A percentile compares a stretch with the other conserved stretches of the same genome.
Evolutionary conservation across 2,329 filamentous ascomycete genomes (phyloP).

Genomic region (Fusarium chaquense): DNA sequence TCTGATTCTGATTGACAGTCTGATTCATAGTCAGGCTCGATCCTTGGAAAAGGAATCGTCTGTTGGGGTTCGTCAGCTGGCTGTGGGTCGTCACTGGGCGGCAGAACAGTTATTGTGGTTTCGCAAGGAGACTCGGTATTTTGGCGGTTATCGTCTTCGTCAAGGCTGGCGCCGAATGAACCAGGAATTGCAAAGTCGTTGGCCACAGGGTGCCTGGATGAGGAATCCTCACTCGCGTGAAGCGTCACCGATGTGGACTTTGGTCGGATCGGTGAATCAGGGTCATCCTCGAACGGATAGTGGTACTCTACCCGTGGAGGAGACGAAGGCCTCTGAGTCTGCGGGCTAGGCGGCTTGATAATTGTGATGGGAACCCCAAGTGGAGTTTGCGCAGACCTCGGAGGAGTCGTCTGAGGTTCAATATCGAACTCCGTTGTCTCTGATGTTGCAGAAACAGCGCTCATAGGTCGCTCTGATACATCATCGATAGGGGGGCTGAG

Average conservation of each 20-base stretch:
- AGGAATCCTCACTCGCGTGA: slow-evolving; percentile 43
- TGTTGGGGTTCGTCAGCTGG: slow-evolving; percentile 28
- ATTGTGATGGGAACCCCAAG: slow-evolving; percentile 45
- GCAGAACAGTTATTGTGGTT: slow-evolving; percentile 64
- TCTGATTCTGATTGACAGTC: slow-evolving; percentile 56
- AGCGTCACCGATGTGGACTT: slow-evolving; percentile 9
- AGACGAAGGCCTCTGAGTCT: slow-evolving; percentile 33
- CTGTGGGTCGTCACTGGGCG: slow-evolving; percentile 51
- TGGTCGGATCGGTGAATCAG: slow-evolving; percentile 42
- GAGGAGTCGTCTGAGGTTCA: slow-evolving; percentile 74
- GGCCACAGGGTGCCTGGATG: slow-evolving; percentile 3
- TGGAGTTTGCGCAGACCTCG: slow-evolving; percentile 52
- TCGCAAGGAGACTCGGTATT: slow-evolving; percentile 48
- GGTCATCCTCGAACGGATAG: slow-evolving; percentile 64
- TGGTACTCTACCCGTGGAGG: slow-evolving; percentile 59
- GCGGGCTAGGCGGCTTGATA: slow-evolving; percentile 49
- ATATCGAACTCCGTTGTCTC: slow-evolving; percentile 77
- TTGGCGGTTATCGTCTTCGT: slow-evolving; percentile 45
- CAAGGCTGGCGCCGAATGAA: slow-evolving; percentile 54
- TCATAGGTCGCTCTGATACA: slow-evolving; percentile 64
- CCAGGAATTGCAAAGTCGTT: slow-evolving; percentile 44
- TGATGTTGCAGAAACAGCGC: slow-evolving; percentile 70
- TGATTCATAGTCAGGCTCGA: slow-evolving; percentile 54
- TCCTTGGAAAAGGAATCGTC: slow-evolving; percentile 51
- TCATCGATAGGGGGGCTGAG: slow-evolving; percentile 54